These are phyloP conservation scores for Penicillium sp. DNA, from an alignment of 2,329 filamentous ascomycete genomes.

Conservation along the genomic window DNA sequence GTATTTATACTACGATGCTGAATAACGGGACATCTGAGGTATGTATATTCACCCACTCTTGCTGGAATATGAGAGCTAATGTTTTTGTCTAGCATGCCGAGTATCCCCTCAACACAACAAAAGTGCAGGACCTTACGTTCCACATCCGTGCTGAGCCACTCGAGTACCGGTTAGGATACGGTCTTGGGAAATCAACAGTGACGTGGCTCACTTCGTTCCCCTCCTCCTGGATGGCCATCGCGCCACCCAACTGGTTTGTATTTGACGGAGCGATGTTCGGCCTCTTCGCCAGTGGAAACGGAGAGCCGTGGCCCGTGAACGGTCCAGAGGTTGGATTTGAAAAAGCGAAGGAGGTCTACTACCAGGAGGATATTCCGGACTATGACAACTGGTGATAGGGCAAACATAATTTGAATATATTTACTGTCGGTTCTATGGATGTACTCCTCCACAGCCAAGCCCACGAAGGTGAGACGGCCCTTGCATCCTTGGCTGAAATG, in stretches of 20 bases:
- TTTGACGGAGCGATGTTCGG: conserved; percentile 11
- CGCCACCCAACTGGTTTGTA: not conserved
- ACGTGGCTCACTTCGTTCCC: not conserved
- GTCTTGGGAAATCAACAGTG: not conserved
- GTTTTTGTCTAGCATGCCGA: not conserved
- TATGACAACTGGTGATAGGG: not conserved
- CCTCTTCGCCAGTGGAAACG: conserved; percentile 15
- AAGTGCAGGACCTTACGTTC: not conserved
- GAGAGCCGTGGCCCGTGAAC: conserved; percentile 8
- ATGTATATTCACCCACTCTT: not conserved
- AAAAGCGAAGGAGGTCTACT: conserved; percentile 5
- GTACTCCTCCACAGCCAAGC: too few species aligned
- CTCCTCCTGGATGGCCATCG: not conserved
- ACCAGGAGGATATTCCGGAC: conserved; percentile 3
- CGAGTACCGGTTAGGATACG: not conserved
- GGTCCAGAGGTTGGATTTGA: conserved; percentile 10
- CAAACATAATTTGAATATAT: not conserved
- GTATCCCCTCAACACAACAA: not conserved
- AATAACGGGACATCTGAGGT: not conserved
- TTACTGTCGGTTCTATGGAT: not conserved
- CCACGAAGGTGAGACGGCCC: too few species aligned
- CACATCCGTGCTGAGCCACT: not conserved
- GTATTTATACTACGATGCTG: not conserved
- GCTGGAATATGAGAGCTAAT: not conserved
- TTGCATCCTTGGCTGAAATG: too few species aligned